Conservation (phyloP, 192 early-diverging fungal species). For the Coemansia sp. region DNA sequence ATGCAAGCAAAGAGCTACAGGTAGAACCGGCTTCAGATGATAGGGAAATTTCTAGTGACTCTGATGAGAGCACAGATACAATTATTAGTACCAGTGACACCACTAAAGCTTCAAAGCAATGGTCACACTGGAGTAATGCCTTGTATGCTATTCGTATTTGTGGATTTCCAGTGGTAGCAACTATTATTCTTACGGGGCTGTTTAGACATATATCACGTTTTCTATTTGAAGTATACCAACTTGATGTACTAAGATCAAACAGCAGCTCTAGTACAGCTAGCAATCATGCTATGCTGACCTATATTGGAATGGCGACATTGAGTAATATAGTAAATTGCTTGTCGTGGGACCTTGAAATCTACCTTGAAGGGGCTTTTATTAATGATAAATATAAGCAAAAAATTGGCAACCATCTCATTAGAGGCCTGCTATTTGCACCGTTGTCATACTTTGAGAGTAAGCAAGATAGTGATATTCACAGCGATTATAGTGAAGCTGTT, state of each 20-base stretch:
- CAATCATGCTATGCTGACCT: no score
- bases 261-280: no score
- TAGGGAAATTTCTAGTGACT: neutral
- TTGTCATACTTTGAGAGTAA: constrained; percentile 5
- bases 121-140: constrained; percentile 54
- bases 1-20: neutral
- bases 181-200: no score
- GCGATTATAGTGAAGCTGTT: no score
- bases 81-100: neutral
- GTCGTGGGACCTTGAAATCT: no score
- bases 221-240: no score
- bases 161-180: neutral
- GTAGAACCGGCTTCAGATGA: neutral
- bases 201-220: no score
- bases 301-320: neutral
- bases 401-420: neutral
- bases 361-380: neutral
- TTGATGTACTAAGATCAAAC: no score
- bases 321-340: no score
- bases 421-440: neutral
- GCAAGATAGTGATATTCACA: no score
- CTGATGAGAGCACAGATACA: neutral
- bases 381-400: neutral
- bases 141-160: constrained; percentile 50
- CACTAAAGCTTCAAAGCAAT: neutral